A percentile compares a stretch with the other conserved stretches of the same genome.
These are phyloP conservation scores for Lactarius hengduanensis DNA, from an alignment of 768 basidiomycete species.

Conservation along the genomic window DNA sequence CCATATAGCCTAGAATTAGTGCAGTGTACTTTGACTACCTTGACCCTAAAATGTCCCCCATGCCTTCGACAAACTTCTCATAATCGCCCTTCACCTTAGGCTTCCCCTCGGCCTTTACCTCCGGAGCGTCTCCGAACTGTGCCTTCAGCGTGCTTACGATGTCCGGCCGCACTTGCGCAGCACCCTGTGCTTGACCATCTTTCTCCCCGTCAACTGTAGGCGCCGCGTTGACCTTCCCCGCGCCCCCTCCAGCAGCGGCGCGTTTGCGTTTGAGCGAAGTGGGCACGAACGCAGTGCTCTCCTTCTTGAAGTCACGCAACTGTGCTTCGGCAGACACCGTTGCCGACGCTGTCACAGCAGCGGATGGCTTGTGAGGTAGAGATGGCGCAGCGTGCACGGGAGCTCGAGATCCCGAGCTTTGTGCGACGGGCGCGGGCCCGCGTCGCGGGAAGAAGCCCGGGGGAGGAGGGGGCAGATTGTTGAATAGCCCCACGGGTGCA, in stretches of 20 bases:
- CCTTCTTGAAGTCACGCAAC: constrained; percentile 91
- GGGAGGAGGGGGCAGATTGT: constrained; percentile 24
- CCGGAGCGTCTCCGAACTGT: constrained; percentile 48
- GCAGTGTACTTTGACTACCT: background rate
- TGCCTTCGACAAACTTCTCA: constrained; percentile 72
- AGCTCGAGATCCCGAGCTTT: constrained; percentile 12
- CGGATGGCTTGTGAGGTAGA: constrained; percentile 35
- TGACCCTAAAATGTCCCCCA: constrained; percentile 59
- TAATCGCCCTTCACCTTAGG: constrained; percentile 60
- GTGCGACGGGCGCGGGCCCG: constrained; percentile 32
- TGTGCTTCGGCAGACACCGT: constrained; percentile 83
- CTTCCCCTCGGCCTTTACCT: constrained; percentile 30
- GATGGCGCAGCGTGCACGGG: constrained; percentile 35
- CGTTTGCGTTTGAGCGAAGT: constrained; percentile 76
- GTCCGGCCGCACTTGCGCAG: constrained; percentile 55
- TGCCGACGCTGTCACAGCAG: constrained; percentile 50
- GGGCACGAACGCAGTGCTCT: constrained; percentile 91
- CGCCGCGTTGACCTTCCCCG: constrained; percentile 27
- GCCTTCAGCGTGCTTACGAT: constrained; percentile 59
- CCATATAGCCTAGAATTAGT: background rate
- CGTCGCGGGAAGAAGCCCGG: constrained; percentile 63
- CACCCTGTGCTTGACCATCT: constrained; percentile 31
- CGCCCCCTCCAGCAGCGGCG: constrained; percentile 35
- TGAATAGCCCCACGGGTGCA: constrained; percentile 35
- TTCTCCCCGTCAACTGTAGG: constrained; percentile 38